These are phyloP conservation scores for Chimonanthus praecox DNA, from an alignment of 164 flowering plant species.

Conservation along the genomic window DNA sequence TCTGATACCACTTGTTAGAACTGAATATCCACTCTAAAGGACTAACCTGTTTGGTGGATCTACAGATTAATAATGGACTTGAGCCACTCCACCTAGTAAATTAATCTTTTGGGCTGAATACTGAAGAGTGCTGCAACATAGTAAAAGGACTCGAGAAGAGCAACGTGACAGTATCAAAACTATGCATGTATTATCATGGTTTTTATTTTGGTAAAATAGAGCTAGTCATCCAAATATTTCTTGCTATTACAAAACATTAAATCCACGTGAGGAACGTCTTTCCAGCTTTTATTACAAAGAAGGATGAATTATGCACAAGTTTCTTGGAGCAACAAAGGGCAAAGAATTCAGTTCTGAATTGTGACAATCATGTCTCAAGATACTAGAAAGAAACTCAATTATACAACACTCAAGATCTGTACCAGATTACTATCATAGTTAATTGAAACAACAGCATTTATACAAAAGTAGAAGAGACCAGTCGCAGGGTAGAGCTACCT, in stretches of 20 bases:
- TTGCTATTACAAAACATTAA: not conserved
- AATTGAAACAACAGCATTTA: not conserved
- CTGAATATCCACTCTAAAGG: not conserved
- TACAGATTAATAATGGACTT: not conserved
- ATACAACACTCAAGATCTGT: not conserved
- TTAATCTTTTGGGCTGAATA: too few relatives aligned
- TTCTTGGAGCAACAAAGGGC: not conserved
- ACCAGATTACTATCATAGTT: not conserved
- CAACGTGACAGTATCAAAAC: not conserved
- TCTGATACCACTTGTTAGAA: too few relatives aligned
- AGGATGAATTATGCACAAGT: not conserved
- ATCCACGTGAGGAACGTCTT: not conserved
- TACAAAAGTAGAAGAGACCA: not conserved
- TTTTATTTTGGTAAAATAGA: not conserved
- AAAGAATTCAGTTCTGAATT: not conserved
- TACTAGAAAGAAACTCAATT: not conserved
- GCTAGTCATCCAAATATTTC: not conserved
- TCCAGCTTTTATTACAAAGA: not conserved
- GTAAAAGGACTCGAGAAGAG: not conserved
- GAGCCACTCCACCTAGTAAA: not conserved
- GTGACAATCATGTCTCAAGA: not conserved
- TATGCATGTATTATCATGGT: not conserved
- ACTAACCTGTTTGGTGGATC: not conserved
- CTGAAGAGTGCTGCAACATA: not conserved
- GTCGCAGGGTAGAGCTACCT: not conserved